Conservation (phyloP, 2,329 filamentous ascomycete genomes). For the Aspergillus novofumigatus region DNA sequence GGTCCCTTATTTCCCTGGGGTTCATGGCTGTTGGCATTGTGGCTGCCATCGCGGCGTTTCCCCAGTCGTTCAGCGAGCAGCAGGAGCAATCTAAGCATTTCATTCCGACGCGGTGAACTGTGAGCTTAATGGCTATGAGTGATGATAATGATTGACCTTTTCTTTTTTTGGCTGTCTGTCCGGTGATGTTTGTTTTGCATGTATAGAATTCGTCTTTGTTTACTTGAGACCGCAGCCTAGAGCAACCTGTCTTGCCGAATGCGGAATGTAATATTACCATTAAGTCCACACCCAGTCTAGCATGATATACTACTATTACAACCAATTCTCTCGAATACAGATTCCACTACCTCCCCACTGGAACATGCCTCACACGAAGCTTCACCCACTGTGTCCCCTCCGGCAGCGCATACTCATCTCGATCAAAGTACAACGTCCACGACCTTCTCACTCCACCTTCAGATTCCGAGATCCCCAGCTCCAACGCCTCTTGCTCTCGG, state of each 20-base stretch:
- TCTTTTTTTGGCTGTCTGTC: neutral
- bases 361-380: neutral
- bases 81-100: conserved; percentile 65
- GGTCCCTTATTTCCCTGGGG: conserved; percentile 66
- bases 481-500: neutral
- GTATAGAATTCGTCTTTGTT: neutral
- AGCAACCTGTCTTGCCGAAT: neutral
- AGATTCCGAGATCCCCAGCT: neutral
- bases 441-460: neutral
- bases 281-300: neutral
- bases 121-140: neutral
- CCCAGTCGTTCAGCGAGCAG: conserved; percentile 64
- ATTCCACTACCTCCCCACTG: neutral
- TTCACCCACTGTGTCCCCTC: neutral
- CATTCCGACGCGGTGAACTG: conserved; percentile 45
- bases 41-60: conserved; percentile 73
- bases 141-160: neutral
- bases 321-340: neutral
- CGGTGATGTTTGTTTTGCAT: neutral
- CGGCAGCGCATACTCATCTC: neutral
- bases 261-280: neutral
- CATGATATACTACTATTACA: neutral
- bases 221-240: no score
- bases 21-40: conserved; percentile 72
- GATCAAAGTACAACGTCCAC: conserved; percentile 3